Evolutionary conservation across 106 monocot species (phyloP), one percentile per base, ranked within the genome.

Genomic region (Acorus gramineus): DNA sequence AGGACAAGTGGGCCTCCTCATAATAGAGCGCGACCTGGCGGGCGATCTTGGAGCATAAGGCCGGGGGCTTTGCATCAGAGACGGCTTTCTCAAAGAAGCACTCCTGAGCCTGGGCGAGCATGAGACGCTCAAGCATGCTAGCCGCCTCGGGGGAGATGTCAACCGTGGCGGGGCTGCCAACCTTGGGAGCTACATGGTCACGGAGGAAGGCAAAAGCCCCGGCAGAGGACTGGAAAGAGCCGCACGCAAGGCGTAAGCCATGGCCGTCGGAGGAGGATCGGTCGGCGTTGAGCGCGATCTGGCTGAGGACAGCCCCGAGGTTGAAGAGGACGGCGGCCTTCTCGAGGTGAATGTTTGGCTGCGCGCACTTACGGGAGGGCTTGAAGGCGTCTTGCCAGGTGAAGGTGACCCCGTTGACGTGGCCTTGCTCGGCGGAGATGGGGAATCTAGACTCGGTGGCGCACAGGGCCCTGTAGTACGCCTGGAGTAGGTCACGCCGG

Each of bases 71-170:
- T 3, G 47, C 88, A 50, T 81, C 85, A 4, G 42, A 70, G 58
- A 85, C 73, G 9, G 79, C 92, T 72, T 78, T 81, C 77, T 85
- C 81, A 57, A 85, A 81, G 56, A 78, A 88, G 64, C 93, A 93
- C 71, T 93, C 93, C 76, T 93, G 85, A 5, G 88, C 85, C 82
- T 93, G 93, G 50, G 93, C 93, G 11, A 88, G 82, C 93, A 93
- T 93, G 55, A 93, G 69, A 52, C 77, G 73, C 88, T 93, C 88
- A 60, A 93, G 78, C 88, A 93, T 83, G 52, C 53, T 77, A 3
- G 74, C 77, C n/a, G 85, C 82, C 80, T 93, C 86, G 4, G 73
- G 53, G 3, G 78, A 73, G 44, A 90, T 46, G 67, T 90, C 90
- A 9, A 78, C 59, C 46, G 86, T 81, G 55, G 56, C 63, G 14